A percentile compares a stretch with the other conserved stretches of the same genome.
Conservation (phyloP, 148 eudicot species). For the Diospyros lotus region DNA sequence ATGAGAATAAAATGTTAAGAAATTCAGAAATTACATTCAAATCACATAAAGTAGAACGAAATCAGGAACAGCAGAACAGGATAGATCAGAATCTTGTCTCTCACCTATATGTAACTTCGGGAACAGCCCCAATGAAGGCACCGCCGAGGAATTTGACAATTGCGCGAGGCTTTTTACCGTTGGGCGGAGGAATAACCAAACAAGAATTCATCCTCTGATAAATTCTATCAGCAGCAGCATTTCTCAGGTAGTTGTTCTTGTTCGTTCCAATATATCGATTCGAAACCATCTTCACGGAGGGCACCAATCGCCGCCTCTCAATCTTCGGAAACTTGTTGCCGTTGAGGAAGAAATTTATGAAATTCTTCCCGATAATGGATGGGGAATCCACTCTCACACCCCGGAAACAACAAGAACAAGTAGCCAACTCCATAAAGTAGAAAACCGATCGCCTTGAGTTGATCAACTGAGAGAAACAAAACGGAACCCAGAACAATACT, state of each 20-base stretch:
- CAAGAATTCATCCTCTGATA: constrained; percentile 56
- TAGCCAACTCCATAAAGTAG: no score
- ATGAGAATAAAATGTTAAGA: not conserved
- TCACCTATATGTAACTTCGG: constrained; percentile 84
- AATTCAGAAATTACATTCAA: not conserved
- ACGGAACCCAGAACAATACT: no score
- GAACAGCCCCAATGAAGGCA: constrained; percentile 90
- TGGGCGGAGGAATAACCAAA: constrained; percentile 73
- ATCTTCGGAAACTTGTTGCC: no score
- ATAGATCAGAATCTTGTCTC: not conserved
- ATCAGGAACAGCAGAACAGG: not conserved
- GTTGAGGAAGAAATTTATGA: no score
- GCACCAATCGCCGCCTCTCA: no score
- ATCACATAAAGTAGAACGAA: not conserved
- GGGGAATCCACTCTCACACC: no score
- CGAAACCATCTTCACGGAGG: constrained; percentile 17
- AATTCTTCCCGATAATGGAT: no score
- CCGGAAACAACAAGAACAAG: no score
- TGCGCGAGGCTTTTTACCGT: constrained; percentile 57
- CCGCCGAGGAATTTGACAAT: constrained; percentile 83
- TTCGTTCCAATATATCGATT: constrained; percentile 22
- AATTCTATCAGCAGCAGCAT: not conserved
- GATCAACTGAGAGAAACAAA: no score
- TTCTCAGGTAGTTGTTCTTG: not conserved
- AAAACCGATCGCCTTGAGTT: no score